These are phyloP conservation scores for Fusarium subglutinans DNA, from an alignment of 2,329 filamentous ascomycete genomes.

Conservation along the genomic window DNA sequence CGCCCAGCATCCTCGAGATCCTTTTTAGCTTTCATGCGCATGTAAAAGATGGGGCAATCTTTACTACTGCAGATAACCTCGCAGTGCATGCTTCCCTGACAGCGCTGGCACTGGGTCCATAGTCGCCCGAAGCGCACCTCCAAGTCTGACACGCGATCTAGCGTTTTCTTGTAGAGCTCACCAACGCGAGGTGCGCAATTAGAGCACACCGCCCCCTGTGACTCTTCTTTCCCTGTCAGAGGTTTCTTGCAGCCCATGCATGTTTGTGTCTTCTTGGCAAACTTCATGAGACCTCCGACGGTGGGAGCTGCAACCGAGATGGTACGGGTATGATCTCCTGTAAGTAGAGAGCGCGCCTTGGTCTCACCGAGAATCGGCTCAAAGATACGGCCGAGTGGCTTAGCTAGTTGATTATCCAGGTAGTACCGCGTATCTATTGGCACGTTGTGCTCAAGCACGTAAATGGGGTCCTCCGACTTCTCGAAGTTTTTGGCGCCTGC, in stretches of 20 bases:
- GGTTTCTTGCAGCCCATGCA: slow-evolving; percentile 99
- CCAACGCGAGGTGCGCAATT: slow-evolving; percentile 86
- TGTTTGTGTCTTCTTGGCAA: slow-evolving; percentile 95
- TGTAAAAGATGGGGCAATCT: slow-evolving; percentile 99
- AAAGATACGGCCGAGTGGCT: slow-evolving; percentile 94
- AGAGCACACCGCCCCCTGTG: slow-evolving; percentile 84
- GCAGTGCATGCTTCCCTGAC: slow-evolving; percentile 97
- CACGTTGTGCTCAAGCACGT: slow-evolving; percentile 95
- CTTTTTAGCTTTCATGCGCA: slow-evolving; percentile 99
- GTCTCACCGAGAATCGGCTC: slow-evolving; percentile 96
- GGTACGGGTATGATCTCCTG: slow-evolving; percentile 92
- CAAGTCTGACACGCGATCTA: slow-evolving; percentile 88
- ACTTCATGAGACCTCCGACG: slow-evolving; percentile 96
- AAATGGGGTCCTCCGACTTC: slow-evolving; percentile 96
- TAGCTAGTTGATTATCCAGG: slow-evolving; percentile 96
- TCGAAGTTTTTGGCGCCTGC: slow-evolving; percentile 95
- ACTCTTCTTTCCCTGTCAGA: slow-evolving; percentile 80
- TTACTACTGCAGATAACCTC: slow-evolving; percentile 97
- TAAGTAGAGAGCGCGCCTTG: slow-evolving; percentile 85
- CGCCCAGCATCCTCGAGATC: slow-evolving; percentile 95
- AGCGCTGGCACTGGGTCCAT: slow-evolving; percentile 98
- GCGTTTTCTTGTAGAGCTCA: slow-evolving; percentile 91
- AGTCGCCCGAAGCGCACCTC: slow-evolving; percentile 92
- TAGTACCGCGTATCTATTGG: slow-evolving; percentile 99
- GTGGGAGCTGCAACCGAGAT: slow-evolving; percentile 93